A percentile compares a stretch with the other conserved stretches of the same genome.
These are phyloP conservation scores for Pichia thaimueangensis DNA, from an alignment of 805 yeast genomes.

Conservation along the genomic window DNA sequence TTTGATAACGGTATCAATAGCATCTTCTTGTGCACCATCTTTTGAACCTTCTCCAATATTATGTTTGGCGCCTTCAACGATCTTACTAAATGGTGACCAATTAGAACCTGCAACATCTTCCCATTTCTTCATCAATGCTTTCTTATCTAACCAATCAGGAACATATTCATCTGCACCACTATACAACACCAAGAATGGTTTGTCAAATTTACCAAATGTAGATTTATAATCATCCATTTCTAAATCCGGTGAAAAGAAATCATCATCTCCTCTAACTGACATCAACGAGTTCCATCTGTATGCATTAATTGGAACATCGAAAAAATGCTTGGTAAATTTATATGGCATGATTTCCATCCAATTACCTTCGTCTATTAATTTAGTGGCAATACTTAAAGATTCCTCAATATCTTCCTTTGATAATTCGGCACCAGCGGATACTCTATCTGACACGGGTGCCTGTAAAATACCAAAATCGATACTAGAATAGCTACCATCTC, in stretches of 20 bases:
- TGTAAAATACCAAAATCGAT: conserved; percentile 61
- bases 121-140: conserved; percentile 46
- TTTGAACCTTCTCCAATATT: conserved; percentile 40
- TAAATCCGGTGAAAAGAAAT: conserved; percentile 58
- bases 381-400: conserved; percentile 28
- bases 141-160: conserved; percentile 45
- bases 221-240: conserved; percentile 32
- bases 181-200: conserved; percentile 45
- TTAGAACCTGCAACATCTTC: conserved; percentile 31
- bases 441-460: conserved; percentile 70
- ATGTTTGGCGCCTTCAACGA: conserved; percentile 56
- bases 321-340: conserved; percentile 38
- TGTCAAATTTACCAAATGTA: conserved; percentile 52
- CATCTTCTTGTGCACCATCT: conserved; percentile 11
- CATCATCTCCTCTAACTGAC: conserved; percentile 64
- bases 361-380: conserved; percentile 38
- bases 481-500: conserved; percentile 5
- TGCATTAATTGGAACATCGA: conserved; percentile 59
- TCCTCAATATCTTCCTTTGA: conserved; percentile 17
- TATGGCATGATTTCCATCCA: conserved; percentile 45
- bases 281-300: conserved; percentile 65
- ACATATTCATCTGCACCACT: conserved; percentile 64
- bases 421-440: conserved; percentile 28
- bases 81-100: conserved; percentile 51
- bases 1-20: conserved; percentile 12